Conservation (phyloP, 2,329 filamentous ascomycete species). For the Lasiodiplodia theobromae region DNA sequence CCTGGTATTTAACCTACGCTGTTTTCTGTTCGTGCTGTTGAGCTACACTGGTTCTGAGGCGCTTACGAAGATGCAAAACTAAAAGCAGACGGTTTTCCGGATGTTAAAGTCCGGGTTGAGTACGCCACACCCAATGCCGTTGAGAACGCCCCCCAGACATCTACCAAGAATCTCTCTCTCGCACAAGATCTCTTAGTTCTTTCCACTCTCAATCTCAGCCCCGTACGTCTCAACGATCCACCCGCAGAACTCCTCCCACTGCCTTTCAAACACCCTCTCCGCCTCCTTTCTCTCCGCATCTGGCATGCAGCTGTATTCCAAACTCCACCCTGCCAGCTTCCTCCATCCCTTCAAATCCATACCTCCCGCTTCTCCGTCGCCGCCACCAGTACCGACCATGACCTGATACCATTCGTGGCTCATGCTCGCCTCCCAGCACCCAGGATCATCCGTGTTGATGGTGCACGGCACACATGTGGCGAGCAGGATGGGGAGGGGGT, state of each 20-base stretch:
- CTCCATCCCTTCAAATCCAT: slow-evolving; percentile 76
- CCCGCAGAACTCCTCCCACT: slow-evolving; percentile 67
- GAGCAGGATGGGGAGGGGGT: slow-evolving; percentile 72
- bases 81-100: not conserved
- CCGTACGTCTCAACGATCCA: slow-evolving; percentile 56
- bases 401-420: slow-evolving; percentile 78
- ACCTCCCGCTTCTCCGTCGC: slow-evolving; percentile 57
- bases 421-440: slow-evolving; percentile 44
- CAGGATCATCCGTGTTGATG: slow-evolving; percentile 75
- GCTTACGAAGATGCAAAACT: not conserved
- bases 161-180: not conserved
- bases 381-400: slow-evolving; percentile 39
- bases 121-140: not conserved
- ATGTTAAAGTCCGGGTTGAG: not conserved
- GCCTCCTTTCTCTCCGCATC: slow-evolving; percentile 49
- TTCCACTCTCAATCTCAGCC: not conserved
- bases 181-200: not conserved
- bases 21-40: not conserved
- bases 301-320: slow-evolving; percentile 53
- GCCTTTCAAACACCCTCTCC: slow-evolving; percentile 56
- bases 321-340: slow-evolving; percentile 60
- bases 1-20: not conserved
- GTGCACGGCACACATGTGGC: slow-evolving; percentile 76
- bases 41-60: not conserved
- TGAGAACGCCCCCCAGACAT: not conserved